Evolutionary conservation across 306 rosid species (phyloP).

Genomic region (Cucumis cinereus): DNA sequence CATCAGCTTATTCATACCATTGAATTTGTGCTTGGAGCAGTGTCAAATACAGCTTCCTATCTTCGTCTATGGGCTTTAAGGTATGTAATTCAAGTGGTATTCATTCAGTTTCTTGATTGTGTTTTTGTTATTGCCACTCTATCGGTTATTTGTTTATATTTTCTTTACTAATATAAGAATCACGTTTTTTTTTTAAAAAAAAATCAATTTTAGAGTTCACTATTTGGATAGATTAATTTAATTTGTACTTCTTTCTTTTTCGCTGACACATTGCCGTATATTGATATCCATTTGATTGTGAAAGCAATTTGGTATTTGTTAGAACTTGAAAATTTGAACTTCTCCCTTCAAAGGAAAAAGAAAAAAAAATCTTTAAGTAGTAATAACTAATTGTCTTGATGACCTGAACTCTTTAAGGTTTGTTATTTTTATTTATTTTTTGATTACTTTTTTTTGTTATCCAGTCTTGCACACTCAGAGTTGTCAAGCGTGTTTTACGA

Average conservation of each 20-base stretch:
- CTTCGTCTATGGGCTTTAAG: slow-evolving; percentile 98
- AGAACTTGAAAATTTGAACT: neutral
- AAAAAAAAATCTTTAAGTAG: neutral
- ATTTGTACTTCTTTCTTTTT: neutral
- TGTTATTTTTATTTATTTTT: neutral
- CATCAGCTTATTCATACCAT: slow-evolving; percentile 96
- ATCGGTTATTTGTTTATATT: neutral
- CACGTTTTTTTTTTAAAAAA: too few species aligned
- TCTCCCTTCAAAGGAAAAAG: neutral
- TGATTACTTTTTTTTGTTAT: slow-evolving; percentile 7
- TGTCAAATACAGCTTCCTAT: slow-evolving; percentile 94
- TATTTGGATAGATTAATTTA: neutral
- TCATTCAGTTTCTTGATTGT: neutral
- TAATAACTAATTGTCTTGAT: neutral
- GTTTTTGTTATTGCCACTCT: neutral
- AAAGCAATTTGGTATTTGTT: neutral
- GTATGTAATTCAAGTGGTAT: slow-evolving; percentile 22
- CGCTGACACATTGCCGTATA: neutral
- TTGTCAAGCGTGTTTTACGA: slow-evolving; percentile 81
- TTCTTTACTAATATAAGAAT: neutral
- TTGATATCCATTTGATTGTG: neutral
- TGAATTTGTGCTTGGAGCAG: slow-evolving; percentile 93
- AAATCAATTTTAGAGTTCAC: neutral
- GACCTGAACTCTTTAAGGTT: neutral
- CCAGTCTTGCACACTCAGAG: slow-evolving; percentile 90